Percentiles rank a stretch among this genome's conserved stretches.
Evolutionary conservation across 2,329 filamentous ascomycete genomes (phyloP).

Genomic region (Hymenotorrendiella dingleyae): DNA sequence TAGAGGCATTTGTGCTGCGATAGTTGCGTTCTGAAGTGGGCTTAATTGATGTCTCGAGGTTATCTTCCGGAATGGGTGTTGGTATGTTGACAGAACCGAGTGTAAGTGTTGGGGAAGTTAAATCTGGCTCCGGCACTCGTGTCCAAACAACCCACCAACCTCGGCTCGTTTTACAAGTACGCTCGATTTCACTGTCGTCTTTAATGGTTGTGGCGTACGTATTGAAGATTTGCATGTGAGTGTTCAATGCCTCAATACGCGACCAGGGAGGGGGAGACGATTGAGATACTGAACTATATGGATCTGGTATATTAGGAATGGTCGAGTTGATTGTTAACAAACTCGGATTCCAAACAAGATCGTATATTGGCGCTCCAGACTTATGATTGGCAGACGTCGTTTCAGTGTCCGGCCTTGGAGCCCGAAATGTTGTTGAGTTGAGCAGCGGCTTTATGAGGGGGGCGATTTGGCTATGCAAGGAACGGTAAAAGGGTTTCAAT

Average conservation of each 20-base stretch:
- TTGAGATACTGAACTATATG: slow-evolving; percentile 25
- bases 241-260: slow-evolving; percentile 57
- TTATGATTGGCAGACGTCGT: slow-evolving; percentile 12
- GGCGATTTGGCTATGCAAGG: slow-evolving; percentile 54
- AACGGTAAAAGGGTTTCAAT: slow-evolving; percentile 50
- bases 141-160: slow-evolving; percentile 69
- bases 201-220: slow-evolving; percentile 43
- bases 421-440: slow-evolving; percentile 50
- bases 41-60: not conserved
- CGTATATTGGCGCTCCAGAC: slow-evolving; percentile 45
- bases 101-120: not conserved
- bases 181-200: slow-evolving; percentile 42
- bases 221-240: slow-evolving; percentile 58
- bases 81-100: slow-evolving; percentile 8
- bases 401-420: slow-evolving; percentile 39
- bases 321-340: slow-evolving; percentile 54
- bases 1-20: slow-evolving; percentile 15
- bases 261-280: slow-evolving; percentile 41
- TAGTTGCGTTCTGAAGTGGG: slow-evolving; percentile 4
- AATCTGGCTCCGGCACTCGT: slow-evolving; percentile 37
- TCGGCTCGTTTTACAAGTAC: slow-evolving; percentile 59
- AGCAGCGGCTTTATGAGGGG: slow-evolving; percentile 53
- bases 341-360: slow-evolving; percentile 56
- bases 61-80: slow-evolving; percentile 9
- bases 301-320: slow-evolving; percentile 59